phyloP scores from a whole-genome alignment of 176 grass and related monocot genomes.

The Musa acuminata region DNA sequence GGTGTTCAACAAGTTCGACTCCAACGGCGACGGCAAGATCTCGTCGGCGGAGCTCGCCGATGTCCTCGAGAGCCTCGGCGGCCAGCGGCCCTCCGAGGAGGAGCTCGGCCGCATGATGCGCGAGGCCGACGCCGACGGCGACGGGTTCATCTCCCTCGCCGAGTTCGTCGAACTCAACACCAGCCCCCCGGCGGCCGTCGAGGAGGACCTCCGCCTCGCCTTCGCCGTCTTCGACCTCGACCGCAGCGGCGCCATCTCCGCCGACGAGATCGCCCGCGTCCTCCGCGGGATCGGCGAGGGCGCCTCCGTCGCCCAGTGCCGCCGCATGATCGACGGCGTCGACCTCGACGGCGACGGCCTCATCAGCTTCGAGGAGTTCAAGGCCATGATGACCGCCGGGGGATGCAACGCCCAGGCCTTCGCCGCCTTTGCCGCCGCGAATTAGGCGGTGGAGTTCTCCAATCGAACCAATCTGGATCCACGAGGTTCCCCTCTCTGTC shows the following conservation, averaged over 20 bases:
- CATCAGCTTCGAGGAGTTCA: conserved; percentile 38
- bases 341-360: conserved; percentile 40
- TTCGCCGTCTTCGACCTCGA: conserved; percentile 72
- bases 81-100: conserved; percentile 43
- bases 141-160: conserved; percentile 72
- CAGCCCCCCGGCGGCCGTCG: conserved; percentile 19
- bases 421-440: conserved; percentile 17
- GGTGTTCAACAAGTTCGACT: conserved; percentile 84
- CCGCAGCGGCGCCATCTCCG: conserved; percentile 59
- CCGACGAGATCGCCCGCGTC: conserved; percentile 68
- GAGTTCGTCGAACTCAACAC: conserved; percentile 74
- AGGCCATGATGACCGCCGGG: conserved; percentile 63
- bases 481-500: too few relatives aligned
- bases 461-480: too few relatives aligned
- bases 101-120: conserved; percentile 74
- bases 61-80: conserved; percentile 26
- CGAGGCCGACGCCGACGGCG: conserved; percentile 69
- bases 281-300: conserved; percentile 58
- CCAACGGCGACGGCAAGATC: conserved; percentile 79
- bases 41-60: conserved; percentile 50
- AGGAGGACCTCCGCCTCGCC: conserved; percentile 75
- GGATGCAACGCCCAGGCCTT: too few relatives aligned
- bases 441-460: not conserved
- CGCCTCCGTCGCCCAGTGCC: conserved; percentile 59
- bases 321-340: conserved; percentile 76